Evolutionary conservation across 208 protist species (phyloP).

Genomic region (Wallacemonas collosoma): DNA sequence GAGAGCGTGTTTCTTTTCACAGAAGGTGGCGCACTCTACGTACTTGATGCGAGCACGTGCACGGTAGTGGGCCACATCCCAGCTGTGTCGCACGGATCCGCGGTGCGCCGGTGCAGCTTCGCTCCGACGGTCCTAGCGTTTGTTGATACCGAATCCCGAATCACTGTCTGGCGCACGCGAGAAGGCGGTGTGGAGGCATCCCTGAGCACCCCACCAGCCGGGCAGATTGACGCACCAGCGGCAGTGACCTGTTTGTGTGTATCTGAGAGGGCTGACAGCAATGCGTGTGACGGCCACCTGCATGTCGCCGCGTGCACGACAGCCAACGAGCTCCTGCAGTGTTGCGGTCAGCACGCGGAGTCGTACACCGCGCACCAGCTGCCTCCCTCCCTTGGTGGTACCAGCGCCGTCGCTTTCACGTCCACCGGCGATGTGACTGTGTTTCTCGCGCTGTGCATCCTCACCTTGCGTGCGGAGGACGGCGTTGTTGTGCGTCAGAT

Average conservation of each 20-base stretch:
- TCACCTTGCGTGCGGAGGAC: not conserved
- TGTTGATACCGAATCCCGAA: constrained; percentile 24
- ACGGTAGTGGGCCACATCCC: constrained; percentile 25
- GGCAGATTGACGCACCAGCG: constrained; percentile 1
- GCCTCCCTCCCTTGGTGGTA: not conserved
- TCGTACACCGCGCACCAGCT: not conserved
- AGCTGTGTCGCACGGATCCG: constrained; percentile 6
- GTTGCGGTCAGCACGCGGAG: not conserved
- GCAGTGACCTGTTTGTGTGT: not conserved
- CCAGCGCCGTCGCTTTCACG: not conserved
- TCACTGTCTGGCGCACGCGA: constrained; percentile 5
- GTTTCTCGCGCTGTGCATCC: not conserved
- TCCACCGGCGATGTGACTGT: not conserved
- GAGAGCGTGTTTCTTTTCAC: constrained; percentile 37
- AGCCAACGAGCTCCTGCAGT: not conserved
- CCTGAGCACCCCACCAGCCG: not conserved
- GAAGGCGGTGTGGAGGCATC: not conserved
- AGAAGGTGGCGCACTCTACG: constrained; percentile 21
- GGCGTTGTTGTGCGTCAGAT: not conserved
- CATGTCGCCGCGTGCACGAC: constrained; percentile 3
- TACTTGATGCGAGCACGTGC: constrained; percentile 20
- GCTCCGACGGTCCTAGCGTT: constrained; percentile 10
- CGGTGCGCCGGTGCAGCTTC: constrained; percentile 19
- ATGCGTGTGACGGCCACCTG: not conserved
- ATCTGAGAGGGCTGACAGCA: no score